Evolutionary conservation across 1,284 basidiomycete genomes (phyloP), one percentile per base, ranked within the genome.

Genomic region (Taiwanofungus camphoratus): DNA sequence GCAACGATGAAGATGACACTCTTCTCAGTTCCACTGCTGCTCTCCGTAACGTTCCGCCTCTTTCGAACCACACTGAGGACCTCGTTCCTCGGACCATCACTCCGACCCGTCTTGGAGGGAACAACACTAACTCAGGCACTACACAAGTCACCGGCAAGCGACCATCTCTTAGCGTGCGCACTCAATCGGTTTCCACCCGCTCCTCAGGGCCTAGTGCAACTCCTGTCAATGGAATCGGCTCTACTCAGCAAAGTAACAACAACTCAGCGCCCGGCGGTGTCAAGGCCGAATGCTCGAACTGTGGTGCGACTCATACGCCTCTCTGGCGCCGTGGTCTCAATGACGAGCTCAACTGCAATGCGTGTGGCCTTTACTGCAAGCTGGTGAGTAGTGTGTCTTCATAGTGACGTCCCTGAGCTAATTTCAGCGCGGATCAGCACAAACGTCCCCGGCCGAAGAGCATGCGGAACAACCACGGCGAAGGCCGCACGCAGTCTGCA

Each of bases 331-430:
- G 86, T 7, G 87, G 87, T 0, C 63, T 89, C 52, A 89, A 88
- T 52, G 86, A 89, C 53, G 87, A 90, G 66, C 62, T 89, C 44
- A 89, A 90, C 55, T 89, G 87, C 60, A 89, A 89, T 51, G 86
- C 84, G 1, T 88, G 86, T 53, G 86, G 86, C 6, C 63, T 87
- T 37, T 87, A 89, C 60, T 87, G 83, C 63, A 87, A 87, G 58
- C 60, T 85, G 64, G 84, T 84, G 55, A 47, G 78, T 70, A n/a
- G n/a, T 27, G 23, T 9, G 30, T 33, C 30, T 4, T 16, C 20
- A 23, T 22, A 36, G 23, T 41, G 24, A 35, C 20, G 38, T 41
- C 21, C 33, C 19, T 32, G 31, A 18, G 5, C 12, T 51, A 32
- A 52, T 44, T 29, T 29, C 8, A 8, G 8, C 26, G 26, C n/a